Evolutionary conservation across 495 filamentous ascomycete genomes (phyloP), one percentile per base, ranked within the genome.

Genomic region (Extremus antarcticus): DNA sequence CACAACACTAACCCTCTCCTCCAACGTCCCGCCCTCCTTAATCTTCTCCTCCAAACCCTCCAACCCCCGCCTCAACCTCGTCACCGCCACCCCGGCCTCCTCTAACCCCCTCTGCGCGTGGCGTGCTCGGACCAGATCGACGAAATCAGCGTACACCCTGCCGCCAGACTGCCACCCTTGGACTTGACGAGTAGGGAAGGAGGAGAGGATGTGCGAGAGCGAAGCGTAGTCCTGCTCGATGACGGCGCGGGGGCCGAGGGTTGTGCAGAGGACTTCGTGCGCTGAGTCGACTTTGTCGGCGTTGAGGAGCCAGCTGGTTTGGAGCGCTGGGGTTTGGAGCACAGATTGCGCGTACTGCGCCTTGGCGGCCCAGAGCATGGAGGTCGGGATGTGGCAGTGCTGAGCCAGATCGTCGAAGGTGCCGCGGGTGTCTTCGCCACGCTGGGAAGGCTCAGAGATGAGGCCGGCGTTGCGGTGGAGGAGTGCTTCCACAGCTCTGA

Each of bases 321-420:
- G 86, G 43, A 76, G 74, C 19, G 70, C 71, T 20, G 82, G 70
- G 63, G 90, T 78, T 25, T 78, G 73, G 53, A 79, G 76, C 47
- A 74, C 78, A 55, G 81, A 75, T 39, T 88, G 81, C 56, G 87
- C 88, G 63, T 87, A 78, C 8, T 94, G 73, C 3, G 90, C 92
- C 71, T 89, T 89, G 24, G 91, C 87, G 51, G 88, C 80, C 80
- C 83, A 90, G 58, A 97, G 76, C 89, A 88, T 94, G 22, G 72
- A 61, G 35, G 74, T 74, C 2, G 89, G 86, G 49, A 97, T 75
- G 51, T 82, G 74, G 46, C 86, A 78, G 3, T 78, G 76, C 25
- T 73, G 62, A 3, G 75, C 72, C 0, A 94, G 75, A 21, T 76
- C 76, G 16, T 68, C 69, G 71, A 84, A 88, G 8, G 7, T 23